Evolutionary conservation across 352 stramenopile species (phyloP).

Genomic region (Phytopythium vexans): DNA sequence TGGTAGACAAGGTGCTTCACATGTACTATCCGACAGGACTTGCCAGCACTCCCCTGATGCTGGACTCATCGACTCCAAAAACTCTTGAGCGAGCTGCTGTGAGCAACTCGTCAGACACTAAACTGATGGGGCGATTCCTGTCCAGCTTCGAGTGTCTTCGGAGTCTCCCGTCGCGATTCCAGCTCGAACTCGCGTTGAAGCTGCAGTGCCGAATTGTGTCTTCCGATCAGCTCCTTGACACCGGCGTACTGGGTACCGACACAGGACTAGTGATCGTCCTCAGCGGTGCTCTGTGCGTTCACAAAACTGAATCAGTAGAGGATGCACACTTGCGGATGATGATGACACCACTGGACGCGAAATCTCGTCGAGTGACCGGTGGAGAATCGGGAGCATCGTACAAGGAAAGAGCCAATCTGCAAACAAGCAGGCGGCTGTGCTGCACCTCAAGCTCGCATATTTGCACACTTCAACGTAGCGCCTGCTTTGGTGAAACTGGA

Average conservation of each 20-base stretch:
- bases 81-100: background rate
- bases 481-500: conserved; percentile 32
- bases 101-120: background rate
- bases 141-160: conserved; percentile 37
- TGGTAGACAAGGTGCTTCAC: background rate
- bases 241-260: conserved; percentile 1
- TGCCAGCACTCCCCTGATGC: background rate
- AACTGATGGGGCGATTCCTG: conserved; percentile 31
- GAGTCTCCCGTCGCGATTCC: conserved; percentile 21
- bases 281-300: conserved; percentile 35
- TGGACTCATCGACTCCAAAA: background rate
- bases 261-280: conserved; percentile 33
- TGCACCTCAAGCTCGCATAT: conserved; percentile 25
- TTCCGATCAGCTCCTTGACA: background rate
- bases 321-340: conserved; percentile 8
- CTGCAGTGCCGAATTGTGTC: conserved; percentile 11
- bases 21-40: background rate
- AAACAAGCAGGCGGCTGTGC: no score
- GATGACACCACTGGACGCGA: background rate
- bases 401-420: background rate
- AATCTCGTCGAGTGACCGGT: no score
- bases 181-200: conserved; percentile 25
- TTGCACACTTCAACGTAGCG: conserved; percentile 27
- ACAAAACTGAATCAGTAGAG: conserved; percentile 14
- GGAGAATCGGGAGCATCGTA: no score